Percentiles rank a stretch among this genome's conserved stretches.
Evolutionary conservation across 768 basidiomycete genomes (phyloP).

Genomic region (Tephrocybe sp.): DNA sequence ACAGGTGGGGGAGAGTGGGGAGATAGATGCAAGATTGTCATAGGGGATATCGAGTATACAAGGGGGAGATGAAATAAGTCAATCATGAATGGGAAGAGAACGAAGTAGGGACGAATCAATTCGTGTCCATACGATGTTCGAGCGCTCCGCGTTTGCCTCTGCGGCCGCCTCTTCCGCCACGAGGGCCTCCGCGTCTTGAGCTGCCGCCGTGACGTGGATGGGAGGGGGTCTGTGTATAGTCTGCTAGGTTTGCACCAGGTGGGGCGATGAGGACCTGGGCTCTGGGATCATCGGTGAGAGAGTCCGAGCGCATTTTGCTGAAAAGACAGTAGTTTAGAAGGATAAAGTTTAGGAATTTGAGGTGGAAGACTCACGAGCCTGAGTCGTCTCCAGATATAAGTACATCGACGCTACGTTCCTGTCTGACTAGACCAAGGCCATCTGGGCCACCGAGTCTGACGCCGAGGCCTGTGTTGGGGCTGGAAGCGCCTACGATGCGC

Average conservation of each 20-base stretch:
- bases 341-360: not conserved
- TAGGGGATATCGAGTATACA: no score
- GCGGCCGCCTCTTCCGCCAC: conserved; percentile 35
- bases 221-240: conserved; percentile 37
- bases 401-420: conserved; percentile 55
- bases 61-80: not conserved
- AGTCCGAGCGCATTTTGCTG: conserved; percentile 88
- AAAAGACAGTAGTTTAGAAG: not conserved
- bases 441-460: conserved; percentile 55
- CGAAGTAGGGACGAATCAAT: conserved; percentile 28
- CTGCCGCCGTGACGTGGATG: conserved; percentile 25
- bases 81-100: not conserved
- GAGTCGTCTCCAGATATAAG: conserved; percentile 51
- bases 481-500: conserved; percentile 51
- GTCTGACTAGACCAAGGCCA: conserved; percentile 50
- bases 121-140: conserved; percentile 50
- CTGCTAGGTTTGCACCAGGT: conserved; percentile 57
- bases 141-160: conserved; percentile 34
- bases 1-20: no score
- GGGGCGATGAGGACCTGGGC: conserved; percentile 68
- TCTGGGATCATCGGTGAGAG: conserved; percentile 59
- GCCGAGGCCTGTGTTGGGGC: conserved; percentile 48
- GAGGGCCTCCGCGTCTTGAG: conserved; percentile 32
- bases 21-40: no score
- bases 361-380: conserved; percentile 47